Conservation (phyloP, 345 rosid genomes). For the Moringa oleifera region DNA sequence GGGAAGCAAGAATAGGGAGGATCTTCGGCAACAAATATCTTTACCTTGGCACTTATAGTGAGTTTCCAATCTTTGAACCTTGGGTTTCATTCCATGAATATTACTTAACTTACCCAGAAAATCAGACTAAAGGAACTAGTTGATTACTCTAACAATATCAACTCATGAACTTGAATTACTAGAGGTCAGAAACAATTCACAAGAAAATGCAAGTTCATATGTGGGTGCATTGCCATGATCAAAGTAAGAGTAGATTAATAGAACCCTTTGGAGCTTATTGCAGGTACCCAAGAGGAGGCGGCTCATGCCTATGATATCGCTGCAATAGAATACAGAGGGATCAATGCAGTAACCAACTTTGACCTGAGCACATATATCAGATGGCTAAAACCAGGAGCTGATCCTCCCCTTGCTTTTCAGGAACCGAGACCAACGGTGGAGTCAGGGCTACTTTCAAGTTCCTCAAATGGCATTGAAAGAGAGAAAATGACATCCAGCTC, state of each 20-base stretch:
- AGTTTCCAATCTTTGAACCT: slow-evolving; percentile 3
- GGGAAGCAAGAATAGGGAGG: slow-evolving; percentile 82
- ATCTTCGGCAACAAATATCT: slow-evolving; percentile 74
- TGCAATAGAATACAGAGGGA: slow-evolving; percentile 48
- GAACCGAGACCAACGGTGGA: slow-evolving; percentile 17
- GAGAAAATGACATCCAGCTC: slow-evolving; percentile 1
- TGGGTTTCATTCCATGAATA: not conserved
- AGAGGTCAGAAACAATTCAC: not conserved
- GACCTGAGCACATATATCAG: slow-evolving; percentile 45
- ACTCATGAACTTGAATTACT: no score
- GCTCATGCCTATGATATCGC: slow-evolving; percentile 50
- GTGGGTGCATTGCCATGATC: no score
- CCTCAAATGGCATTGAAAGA: not conserved
- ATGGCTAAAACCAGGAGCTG: slow-evolving; percentile 35
- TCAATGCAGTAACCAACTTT: slow-evolving; percentile 52
- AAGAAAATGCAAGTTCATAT: not conserved
- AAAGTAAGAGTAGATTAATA: no score
- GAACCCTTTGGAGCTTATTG: not conserved
- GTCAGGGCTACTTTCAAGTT: not conserved
- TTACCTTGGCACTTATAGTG: slow-evolving; percentile 66
- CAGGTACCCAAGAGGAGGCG: slow-evolving; percentile 53
- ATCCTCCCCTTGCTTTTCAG: slow-evolving; percentile 1
- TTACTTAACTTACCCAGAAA: no score
- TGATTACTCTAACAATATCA: no score
- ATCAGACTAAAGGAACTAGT: no score